Evolutionary conservation across 768 basidiomycete species (phyloP), one percentile per base, ranked within the genome.

Genomic region (Amylocystis lapponica): DNA sequence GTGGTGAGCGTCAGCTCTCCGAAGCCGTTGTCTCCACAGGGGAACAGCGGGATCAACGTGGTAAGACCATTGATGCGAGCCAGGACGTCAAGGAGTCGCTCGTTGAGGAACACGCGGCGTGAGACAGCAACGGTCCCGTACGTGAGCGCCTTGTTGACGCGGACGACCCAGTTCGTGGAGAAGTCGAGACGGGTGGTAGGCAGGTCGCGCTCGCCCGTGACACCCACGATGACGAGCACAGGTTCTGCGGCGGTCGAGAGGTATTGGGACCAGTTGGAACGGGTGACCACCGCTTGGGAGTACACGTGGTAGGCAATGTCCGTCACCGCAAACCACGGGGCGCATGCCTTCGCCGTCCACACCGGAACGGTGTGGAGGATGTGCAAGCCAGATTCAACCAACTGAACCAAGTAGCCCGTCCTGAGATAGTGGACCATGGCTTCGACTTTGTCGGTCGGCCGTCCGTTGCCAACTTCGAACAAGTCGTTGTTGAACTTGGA

Each of bases 71-170:
- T 63, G 43, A 63, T 47, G 13, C 37, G 40, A n/a, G 45, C 20
- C 21, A 63, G 56, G 12, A 56, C 44, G n/a, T 36, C 25, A 31
- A 61, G 49, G 13, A 63, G 50, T 32, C 52, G 51, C 33, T 51
- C 43, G 25, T 61, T 52, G 35, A 62, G 51, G 58, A 63, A 63
- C 25, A 50, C 40, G 17, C 47, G 35, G 38, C 45, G 46, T 14
- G 57, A 51, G 38, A 61, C 51, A 40, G 49, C 43, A 42, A 61
- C 41, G 0, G 56, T 60, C 29, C 58, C 60, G 40, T 51, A 54
- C 4, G 60, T 58, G 36, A 57, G 39, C 16, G 47, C 46, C 25
- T 40, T 35, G 26, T 50, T 46, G 7, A 31, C 37, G 22, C 47
- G 49, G 16, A 52, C 46, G 47, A 56, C 39, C 61, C 57, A 60